Evolutionary conservation across 169 alveolate genomes (phyloP), one percentile per base, ranked within the genome.

Genomic region (Eimeria praecox): DNA sequence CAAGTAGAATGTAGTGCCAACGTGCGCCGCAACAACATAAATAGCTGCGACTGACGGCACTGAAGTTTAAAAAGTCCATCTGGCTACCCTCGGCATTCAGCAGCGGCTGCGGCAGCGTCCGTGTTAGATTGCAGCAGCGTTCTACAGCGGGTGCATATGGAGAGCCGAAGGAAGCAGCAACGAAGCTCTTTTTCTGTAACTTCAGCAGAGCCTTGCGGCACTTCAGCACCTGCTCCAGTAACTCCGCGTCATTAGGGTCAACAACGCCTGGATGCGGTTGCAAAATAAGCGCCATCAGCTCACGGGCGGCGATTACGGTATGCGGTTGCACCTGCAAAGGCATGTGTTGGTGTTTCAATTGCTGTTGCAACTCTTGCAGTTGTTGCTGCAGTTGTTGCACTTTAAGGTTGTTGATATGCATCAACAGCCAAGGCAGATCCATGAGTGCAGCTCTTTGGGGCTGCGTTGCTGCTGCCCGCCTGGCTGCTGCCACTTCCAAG

Each of bases 401-500:
- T 12, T 64, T 24, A 64, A 24, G 75, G 40, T 64, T n/a, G 75
- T 64, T n/a, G 40, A 64, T 6, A 24, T 64, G 75, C 75, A 64
- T n/a, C 14, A 64, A n/a, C 40, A 64, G 75, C 38, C 75, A 27
- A 10, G 75, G 75, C 18, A 64, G 35, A 64, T n/a, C 75, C 75
- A 64, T 27, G 40, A 64, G 75, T 64, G 75, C 75, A 64, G 40
- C 75, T n/a, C 3, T 64, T 64, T 64, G 75, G 75, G 75, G 75
- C 35, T 64, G 40, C 75, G 1, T 64, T 64, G 75, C 75, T 64
- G 75, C 75, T 2, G 75, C 40, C 75, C 75, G 35, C n/a, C 42
- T 64, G 75, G 75, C 75, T 27, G 40, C 75, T 64, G 75, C 35
- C 6, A 24, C 75, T n/a, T 64, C 75, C 42, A 14, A 35, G 40